Percentiles rank a stretch among this genome's conserved stretches.
Conservation (phyloP, 768 basidiomycete species). For the Calvatia gigantea region DNA sequence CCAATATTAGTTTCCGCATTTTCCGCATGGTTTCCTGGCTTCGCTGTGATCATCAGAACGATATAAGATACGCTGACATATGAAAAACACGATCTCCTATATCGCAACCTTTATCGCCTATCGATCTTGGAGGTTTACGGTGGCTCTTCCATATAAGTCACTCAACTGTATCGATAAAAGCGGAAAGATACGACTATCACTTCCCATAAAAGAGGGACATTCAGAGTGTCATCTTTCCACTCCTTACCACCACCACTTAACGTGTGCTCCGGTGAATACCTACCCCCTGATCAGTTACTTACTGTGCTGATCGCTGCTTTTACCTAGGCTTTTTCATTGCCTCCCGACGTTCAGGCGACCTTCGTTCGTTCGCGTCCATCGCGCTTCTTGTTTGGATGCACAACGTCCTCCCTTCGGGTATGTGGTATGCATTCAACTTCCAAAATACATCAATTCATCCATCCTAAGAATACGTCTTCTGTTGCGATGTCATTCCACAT, state of each 20-base stretch:
- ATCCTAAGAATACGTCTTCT: slow-evolving; percentile 24
- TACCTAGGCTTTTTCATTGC: slow-evolving; percentile 27
- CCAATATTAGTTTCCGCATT: no score
- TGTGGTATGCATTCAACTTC: slow-evolving; percentile 11
- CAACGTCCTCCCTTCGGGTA: slow-evolving; percentile 55
- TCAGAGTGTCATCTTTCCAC: background rate
- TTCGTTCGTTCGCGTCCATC: slow-evolving; percentile 65
- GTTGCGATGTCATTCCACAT: slow-evolving; percentile 56
- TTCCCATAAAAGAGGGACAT: background rate
- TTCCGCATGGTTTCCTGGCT: background rate
- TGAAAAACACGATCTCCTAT: background rate
- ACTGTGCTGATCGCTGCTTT: background rate
- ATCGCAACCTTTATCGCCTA: slow-evolving; percentile 13
- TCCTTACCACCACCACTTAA: background rate
- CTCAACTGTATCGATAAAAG: background rate
- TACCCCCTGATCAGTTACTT: background rate
- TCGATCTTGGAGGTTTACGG: slow-evolving; percentile 7
- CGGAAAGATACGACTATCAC: background rate
- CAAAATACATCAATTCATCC: background rate
- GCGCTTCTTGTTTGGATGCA: slow-evolving; percentile 67
- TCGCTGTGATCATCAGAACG: background rate
- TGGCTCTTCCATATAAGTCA: background rate
- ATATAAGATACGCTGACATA: background rate
- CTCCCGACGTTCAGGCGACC: slow-evolving; percentile 53
- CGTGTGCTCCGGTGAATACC: background rate